phyloP scores from a whole-genome alignment of 108 stramenopile genomes.

The Asterionellopsis glacialis region DNA sequence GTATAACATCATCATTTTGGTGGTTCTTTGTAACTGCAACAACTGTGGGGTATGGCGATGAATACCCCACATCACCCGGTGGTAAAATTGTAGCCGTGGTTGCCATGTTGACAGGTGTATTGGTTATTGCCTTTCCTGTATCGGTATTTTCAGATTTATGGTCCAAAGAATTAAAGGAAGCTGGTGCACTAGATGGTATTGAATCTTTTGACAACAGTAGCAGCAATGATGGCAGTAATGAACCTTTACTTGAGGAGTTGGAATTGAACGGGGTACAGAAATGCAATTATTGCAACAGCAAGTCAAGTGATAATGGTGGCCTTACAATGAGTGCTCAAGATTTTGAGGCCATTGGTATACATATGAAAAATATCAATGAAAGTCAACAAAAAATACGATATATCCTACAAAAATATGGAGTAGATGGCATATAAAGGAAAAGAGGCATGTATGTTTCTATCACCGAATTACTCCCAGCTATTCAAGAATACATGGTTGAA shows the following conservation, averaged over 20 bases:
- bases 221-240: neutral
- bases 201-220: neutral
- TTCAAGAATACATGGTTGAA: no score
- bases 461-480: neutral
- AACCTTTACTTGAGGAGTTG: neutral
- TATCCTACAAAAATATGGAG: neutral
- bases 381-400: conserved; percentile 2
- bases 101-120: conserved; percentile 60
- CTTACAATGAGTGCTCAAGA: neutral
- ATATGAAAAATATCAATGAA: neutral
- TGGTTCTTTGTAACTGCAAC: conserved; percentile 83
- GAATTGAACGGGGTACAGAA: neutral
- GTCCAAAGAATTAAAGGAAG: conserved; percentile 48
- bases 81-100: conserved; percentile 44
- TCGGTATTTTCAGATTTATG: conserved; percentile 70
- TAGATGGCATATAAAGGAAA: neutral
- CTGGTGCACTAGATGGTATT: neutral
- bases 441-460: neutral
- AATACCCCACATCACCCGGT: conserved; percentile 36
- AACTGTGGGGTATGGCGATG: conserved; percentile 63
- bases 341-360: neutral
- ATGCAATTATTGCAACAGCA: neutral
- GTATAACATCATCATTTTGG: conserved; percentile 62
- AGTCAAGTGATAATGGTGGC: neutral
- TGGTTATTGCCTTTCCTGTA: conserved; percentile 81